Conservation (phyloP, 495 filamentous ascomycete genomes). For the Podospora australis region DNA sequence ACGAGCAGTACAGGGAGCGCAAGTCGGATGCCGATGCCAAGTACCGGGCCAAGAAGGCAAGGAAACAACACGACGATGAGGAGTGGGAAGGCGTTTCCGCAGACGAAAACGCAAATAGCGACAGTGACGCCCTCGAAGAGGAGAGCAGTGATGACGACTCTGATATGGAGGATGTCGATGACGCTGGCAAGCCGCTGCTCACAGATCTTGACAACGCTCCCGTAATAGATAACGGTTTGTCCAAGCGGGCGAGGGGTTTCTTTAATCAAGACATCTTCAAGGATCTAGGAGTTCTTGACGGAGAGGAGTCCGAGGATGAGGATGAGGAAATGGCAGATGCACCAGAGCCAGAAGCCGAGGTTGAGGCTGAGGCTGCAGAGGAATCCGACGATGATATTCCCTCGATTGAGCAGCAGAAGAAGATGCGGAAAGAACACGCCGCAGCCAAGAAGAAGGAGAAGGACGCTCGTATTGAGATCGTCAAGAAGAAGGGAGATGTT, state of each 20-base stretch:
- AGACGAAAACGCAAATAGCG: conserved; percentile 51
- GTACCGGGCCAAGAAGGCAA: conserved; percentile 77
- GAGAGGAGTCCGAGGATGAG: conserved; percentile 34
- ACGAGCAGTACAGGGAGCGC: conserved; percentile 76
- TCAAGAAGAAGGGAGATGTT: conserved; percentile 33
- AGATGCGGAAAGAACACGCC: conserved; percentile 6
- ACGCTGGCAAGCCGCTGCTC: conserved; percentile 35
- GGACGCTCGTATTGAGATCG: conserved; percentile 43
- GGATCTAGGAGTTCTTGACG: conserved; percentile 56
- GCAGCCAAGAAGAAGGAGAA: conserved; percentile 10
- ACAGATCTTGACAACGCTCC: conserved; percentile 46
- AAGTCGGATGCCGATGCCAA: conserved; percentile 76
- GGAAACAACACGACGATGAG: conserved; percentile 74
- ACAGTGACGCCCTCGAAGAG: conserved; percentile 44
- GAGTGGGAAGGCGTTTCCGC: conserved; percentile 91
- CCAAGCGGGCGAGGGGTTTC: conserved; percentile 77
- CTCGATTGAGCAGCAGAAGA: conserved; percentile 13
- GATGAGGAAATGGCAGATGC: conserved; percentile 49
- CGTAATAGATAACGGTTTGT: conserved; percentile 51
- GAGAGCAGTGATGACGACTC: conserved; percentile 51
- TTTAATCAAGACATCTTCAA: conserved; percentile 96
- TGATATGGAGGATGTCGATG: conserved; percentile 41
- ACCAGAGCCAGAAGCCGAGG: conserved; percentile 16
- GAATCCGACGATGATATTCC: conserved; percentile 14
- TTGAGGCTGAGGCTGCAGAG: conserved; percentile 1